Percentiles rank a stretch among this genome's conserved stretches.
Evolutionary conservation across 768 basidiomycete species (phyloP).

Genomic region (Strobilomyces confusus): DNA sequence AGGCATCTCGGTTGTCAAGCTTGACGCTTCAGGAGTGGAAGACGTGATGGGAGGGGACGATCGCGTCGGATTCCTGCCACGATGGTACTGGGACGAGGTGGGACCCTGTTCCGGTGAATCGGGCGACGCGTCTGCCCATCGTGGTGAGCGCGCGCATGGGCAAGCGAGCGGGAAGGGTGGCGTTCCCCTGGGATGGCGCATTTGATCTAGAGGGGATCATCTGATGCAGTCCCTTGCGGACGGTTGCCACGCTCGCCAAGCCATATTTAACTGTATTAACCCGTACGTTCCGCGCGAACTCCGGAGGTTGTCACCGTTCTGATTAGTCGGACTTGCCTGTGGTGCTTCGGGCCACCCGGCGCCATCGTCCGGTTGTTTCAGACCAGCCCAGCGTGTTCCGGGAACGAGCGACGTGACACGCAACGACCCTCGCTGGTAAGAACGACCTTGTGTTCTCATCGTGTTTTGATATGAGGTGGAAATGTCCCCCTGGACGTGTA

Average conservation of each 20-base stretch:
- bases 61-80: slow-evolving; percentile 74
- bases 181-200: slow-evolving; percentile 20
- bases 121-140: slow-evolving; percentile 5
- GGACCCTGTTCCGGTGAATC: neutral
- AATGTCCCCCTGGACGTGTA: slow-evolving; percentile 6
- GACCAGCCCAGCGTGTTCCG: slow-evolving; percentile 7
- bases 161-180: neutral
- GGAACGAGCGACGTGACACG: neutral
- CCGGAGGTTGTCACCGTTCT: slow-evolving; percentile 17
- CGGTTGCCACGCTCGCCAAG: slow-evolving; percentile 9
- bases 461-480: slow-evolving; percentile 11
- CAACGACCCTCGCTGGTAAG: slow-evolving; percentile 1
- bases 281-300: slow-evolving; percentile 27
- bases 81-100: slow-evolving; percentile 55
- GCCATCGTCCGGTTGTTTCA: slow-evolving; percentile 9
- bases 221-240: slow-evolving; percentile 16
- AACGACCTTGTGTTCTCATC: slow-evolving; percentile 11
- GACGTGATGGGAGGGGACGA: slow-evolving; percentile 68
- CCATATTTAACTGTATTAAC: slow-evolving; percentile 11
- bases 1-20: slow-evolving; percentile 48
- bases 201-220: slow-evolving; percentile 20
- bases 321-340: slow-evolving; percentile 24
- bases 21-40: slow-evolving; percentile 46
- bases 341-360: slow-evolving; percentile 18
- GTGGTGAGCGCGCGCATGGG: slow-evolving; percentile 3